Percentiles rank a stretch among this genome's conserved stretches.
Evolutionary conservation across 805 yeast genomes (phyloP).

Genomic region (Wickerhamiella azyma): DNA sequence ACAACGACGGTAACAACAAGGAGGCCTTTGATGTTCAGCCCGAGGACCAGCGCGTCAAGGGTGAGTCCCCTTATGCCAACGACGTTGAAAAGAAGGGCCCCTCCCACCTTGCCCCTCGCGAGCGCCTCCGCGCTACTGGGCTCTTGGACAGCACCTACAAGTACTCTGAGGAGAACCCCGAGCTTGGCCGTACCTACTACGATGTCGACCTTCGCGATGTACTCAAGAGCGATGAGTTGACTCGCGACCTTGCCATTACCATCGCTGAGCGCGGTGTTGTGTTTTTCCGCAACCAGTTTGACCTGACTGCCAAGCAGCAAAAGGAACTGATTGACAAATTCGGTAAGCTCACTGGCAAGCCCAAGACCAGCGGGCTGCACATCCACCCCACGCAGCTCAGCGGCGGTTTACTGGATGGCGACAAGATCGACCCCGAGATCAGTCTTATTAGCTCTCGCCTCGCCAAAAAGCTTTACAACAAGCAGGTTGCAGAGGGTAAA

Average conservation of each 20-base stretch:
- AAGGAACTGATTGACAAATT: conserved; percentile 20
- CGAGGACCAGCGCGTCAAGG: conserved; percentile 8
- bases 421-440: conserved; percentile 22
- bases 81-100: conserved; percentile 16
- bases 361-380: conserved; percentile 21
- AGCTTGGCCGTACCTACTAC: conserved; percentile 23
- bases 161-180: conserved; percentile 22
- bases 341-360: conserved; percentile 21
- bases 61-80: conserved; percentile 22
- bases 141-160: conserved; percentile 20
- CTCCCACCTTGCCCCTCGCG: too few species aligned
- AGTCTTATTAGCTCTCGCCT: conserved; percentile 19
- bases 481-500: not conserved
- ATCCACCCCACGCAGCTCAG: conserved; percentile 24
- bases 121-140: conserved; percentile 19
- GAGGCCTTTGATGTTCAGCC: conserved; percentile 16
- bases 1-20: conserved; percentile 8
- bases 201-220: conserved; percentile 20
- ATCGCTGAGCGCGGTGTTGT: conserved; percentile 38
- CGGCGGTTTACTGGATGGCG: conserved; percentile 21
- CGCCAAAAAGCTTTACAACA: conserved; percentile 14
- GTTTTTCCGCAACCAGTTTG: conserved; percentile 35
- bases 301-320: conserved; percentile 23
- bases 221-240: conserved; percentile 20
- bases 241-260: conserved; percentile 33